These are phyloP conservation scores for Didymellaceae sp. DNA, from an alignment of 2,329 filamentous ascomycete genomes.

Conservation along the genomic window DNA sequence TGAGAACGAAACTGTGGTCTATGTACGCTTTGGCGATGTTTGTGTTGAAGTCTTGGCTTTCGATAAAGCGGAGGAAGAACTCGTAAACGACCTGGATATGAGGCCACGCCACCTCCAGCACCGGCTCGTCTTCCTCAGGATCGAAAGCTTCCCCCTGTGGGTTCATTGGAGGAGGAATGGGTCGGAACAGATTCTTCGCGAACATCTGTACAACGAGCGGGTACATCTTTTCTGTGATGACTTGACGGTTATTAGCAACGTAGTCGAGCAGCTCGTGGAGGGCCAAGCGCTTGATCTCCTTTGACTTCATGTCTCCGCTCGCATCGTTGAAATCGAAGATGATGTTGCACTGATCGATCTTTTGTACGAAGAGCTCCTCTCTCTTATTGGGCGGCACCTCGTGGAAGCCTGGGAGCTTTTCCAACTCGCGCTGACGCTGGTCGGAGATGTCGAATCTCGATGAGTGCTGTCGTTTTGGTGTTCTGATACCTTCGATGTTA, in stretches of 20 bases:
- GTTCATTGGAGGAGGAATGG: slow-evolving; percentile 95
- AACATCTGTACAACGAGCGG: slow-evolving; percentile 99
- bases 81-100: slow-evolving; percentile 99
- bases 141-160: slow-evolving; percentile 98
- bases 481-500: slow-evolving; percentile 91
- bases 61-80: slow-evolving; percentile 98
- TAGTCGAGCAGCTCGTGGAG: slow-evolving; percentile 97
- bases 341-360: slow-evolving; percentile 99
- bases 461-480: slow-evolving; percentile 95
- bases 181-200: slow-evolving; percentile 95
- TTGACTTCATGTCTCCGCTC: slow-evolving; percentile 98
- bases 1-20: slow-evolving; percentile 95
- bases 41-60: slow-evolving; percentile 99
- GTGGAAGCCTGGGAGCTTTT: slow-evolving; percentile 97
- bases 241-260: slow-evolving; percentile 96
- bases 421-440: slow-evolving; percentile 84
- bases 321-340: slow-evolving; percentile 99
- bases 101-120: slow-evolving; percentile 97
- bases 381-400: slow-evolving; percentile 94
- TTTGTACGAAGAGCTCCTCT: slow-evolving; percentile 98
- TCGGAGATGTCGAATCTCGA: slow-evolving; percentile 98
- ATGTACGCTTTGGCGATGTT: slow-evolving; percentile 99
- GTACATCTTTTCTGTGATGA: slow-evolving; percentile 99
- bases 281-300: slow-evolving; percentile 97
- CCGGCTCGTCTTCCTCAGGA: slow-evolving; percentile 96